Evolutionary conservation across 1,139 yeast genomes (phyloP).

Genomic region (Pichia cactophila): DNA sequence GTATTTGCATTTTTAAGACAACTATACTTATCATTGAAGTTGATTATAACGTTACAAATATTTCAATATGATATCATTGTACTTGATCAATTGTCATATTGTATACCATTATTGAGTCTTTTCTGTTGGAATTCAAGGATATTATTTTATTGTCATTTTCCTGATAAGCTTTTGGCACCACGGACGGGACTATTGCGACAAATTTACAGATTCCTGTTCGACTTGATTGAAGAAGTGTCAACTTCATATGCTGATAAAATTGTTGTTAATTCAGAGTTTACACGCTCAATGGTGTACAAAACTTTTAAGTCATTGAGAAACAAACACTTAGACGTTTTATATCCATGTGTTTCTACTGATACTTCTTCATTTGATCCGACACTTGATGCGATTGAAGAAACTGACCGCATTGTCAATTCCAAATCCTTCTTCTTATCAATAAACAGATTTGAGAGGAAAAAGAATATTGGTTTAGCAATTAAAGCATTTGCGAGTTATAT

Average conservation of each 20-base stretch:
- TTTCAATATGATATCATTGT: constrained; percentile 59
- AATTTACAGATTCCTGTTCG: constrained; percentile 76
- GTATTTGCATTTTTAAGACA: constrained; percentile 82
- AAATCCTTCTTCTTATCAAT: constrained; percentile 55
- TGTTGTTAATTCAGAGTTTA: constrained; percentile 83
- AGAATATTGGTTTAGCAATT: constrained; percentile 74
- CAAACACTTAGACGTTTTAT: constrained; percentile 59
- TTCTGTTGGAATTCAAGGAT: constrained; percentile 39
- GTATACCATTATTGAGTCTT: constrained; percentile 65
- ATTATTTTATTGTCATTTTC: constrained; percentile 91
- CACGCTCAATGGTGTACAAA: constrained; percentile 56
- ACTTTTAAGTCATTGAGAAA: constrained; percentile 42
- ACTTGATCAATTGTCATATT: constrained; percentile 82
- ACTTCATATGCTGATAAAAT: constrained; percentile 70
- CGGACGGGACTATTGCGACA: constrained; percentile 49
- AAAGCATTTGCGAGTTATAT: constrained; percentile 32
- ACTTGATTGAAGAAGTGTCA: constrained; percentile 70
- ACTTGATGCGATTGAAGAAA: constrained; percentile 13
- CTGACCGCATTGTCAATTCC: constrained; percentile 28
- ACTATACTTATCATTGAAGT: constrained; percentile 47
- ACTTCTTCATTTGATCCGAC: constrained; percentile 8
- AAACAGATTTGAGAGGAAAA: constrained; percentile 83
- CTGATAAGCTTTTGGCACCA: constrained; percentile 73
- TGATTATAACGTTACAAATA: constrained; percentile 46
- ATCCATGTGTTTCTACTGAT: constrained; percentile 73